Evolutionary conservation across 768 basidiomycete genomes (phyloP).

Genomic region (Amylocystis lapponica): DNA sequence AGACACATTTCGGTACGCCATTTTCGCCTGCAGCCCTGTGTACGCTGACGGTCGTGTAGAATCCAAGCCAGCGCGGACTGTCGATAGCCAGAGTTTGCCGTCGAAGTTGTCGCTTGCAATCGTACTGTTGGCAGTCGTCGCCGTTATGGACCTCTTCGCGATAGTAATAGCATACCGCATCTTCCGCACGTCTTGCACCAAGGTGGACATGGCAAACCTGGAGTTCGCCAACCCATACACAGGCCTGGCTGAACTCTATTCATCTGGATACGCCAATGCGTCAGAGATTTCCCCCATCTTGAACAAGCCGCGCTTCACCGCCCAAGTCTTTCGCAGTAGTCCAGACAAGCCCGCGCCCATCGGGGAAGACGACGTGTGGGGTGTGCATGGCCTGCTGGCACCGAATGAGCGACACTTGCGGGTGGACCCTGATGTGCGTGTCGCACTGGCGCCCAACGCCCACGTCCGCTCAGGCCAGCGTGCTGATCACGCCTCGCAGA

Average conservation of each 20-base stretch:
- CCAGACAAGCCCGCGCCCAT: constrained; percentile 16
- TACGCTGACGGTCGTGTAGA: neutral
- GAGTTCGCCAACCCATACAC: constrained; percentile 18
- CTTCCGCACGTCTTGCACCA: neutral
- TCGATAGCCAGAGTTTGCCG: neutral
- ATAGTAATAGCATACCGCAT: neutral
- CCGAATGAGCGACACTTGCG: constrained; percentile 18
- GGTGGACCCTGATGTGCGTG: constrained; percentile 13
- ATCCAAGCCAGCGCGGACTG: neutral
- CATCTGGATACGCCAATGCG: constrained; percentile 11
- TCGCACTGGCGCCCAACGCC: too few species aligned
- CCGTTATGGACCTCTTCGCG: neutral
- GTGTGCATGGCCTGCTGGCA: constrained; percentile 13
- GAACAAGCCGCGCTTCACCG: constrained; percentile 16
- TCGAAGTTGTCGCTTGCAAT: neutral
- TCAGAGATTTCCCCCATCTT: constrained; percentile 15
- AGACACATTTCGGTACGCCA: neutral
- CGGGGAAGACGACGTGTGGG: constrained; percentile 15
- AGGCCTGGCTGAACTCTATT: constrained; percentile 22
- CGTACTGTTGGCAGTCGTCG: neutral
- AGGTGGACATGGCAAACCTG: constrained; percentile 1
- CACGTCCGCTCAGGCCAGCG: neutral
- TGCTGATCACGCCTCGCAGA: constrained; percentile 5
- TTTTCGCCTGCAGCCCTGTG: neutral
- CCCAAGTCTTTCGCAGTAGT: constrained; percentile 14